These are phyloP conservation scores for Aureobasidium sp. DNA, from an alignment of 2,329 filamentous ascomycete genomes.

Conservation along the genomic window DNA sequence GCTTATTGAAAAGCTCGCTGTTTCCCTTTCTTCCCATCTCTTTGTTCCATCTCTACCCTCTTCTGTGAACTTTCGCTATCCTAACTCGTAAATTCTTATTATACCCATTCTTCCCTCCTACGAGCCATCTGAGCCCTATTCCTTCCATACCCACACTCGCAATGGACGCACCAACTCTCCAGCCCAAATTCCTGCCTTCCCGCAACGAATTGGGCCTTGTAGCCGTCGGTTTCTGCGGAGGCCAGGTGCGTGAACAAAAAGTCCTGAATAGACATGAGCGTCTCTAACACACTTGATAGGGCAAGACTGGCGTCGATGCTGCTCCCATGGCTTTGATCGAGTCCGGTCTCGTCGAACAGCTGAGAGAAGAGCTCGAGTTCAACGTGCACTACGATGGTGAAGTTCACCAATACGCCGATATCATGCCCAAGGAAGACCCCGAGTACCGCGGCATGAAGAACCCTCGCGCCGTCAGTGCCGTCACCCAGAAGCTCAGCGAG, in stretches of 20 bases:
- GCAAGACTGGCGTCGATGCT: conserved; percentile 85
- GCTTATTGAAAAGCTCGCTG: conserved; percentile 1
- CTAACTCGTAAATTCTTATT: background rate
- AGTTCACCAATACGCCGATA: conserved; percentile 73
- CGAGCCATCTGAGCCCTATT: background rate
- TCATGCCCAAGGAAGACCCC: conserved; percentile 64
- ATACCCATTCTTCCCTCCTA: background rate
- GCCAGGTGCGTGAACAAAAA: conserved; percentile 56
- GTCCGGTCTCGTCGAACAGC: conserved; percentile 74
- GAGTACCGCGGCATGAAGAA: conserved; percentile 92
- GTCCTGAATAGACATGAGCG: background rate
- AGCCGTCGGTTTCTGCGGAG: conserved; percentile 91
- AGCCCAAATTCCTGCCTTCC: conserved; percentile 69
- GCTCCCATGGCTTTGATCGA: conserved; percentile 84
- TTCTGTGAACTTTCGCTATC: background rate
- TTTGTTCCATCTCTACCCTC: conserved; percentile 7
- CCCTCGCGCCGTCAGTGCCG: conserved; percentile 73
- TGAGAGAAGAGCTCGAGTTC: conserved; percentile 81
- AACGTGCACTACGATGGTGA: conserved; percentile 73
- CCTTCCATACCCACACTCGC: background rate
- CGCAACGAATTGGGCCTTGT: conserved; percentile 80
- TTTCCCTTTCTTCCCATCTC: conserved; percentile 8
- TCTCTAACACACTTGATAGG: conserved; percentile 39
- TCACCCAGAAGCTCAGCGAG: conserved; percentile 67
- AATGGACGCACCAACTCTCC: conserved; percentile 46